Evolutionary conservation across 1,139 yeast genomes (phyloP).

Genomic region (Candida sojae): DNA sequence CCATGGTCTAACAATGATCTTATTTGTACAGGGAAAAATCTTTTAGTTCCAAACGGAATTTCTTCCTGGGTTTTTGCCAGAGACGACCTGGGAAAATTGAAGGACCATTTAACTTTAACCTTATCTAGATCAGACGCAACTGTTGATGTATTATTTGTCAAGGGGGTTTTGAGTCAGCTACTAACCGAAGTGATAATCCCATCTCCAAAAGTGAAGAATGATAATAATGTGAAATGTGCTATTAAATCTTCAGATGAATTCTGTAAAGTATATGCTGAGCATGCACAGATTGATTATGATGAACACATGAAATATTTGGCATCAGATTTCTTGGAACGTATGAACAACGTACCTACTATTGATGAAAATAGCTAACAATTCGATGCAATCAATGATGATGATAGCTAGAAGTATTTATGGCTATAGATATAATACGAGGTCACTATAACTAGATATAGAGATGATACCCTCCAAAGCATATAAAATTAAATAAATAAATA

Average conservation of each 20-base stretch:
- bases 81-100: slow-evolving; percentile 14
- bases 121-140: slow-evolving; percentile 38
- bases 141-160: slow-evolving; percentile 30
- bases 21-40: slow-evolving; percentile 26
- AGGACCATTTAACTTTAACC: slow-evolving; percentile 32
- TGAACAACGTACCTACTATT: not conserved
- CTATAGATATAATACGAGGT: no score
- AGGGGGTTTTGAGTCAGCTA: slow-evolving; percentile 18
- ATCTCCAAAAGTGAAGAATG: slow-evolving; percentile 23
- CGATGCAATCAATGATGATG: no score
- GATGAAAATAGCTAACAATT: not conserved
- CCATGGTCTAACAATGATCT: slow-evolving; percentile 30
- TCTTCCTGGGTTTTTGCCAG: slow-evolving; percentile 25
- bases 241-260: slow-evolving; percentile 24
- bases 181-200: slow-evolving; percentile 1
- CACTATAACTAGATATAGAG: no score
- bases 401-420: no score
- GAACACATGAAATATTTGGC: not conserved
- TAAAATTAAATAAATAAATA: no score
- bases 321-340: not conserved
- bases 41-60: slow-evolving; percentile 39
- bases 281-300: slow-evolving; percentile 16
- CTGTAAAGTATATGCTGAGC: slow-evolving; percentile 26
- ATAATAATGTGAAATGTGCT: slow-evolving; percentile 33
- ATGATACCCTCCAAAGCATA: no score